Conservation (phyloP, 306 rosid genomes). For the Cicer cuneatum region DNA sequence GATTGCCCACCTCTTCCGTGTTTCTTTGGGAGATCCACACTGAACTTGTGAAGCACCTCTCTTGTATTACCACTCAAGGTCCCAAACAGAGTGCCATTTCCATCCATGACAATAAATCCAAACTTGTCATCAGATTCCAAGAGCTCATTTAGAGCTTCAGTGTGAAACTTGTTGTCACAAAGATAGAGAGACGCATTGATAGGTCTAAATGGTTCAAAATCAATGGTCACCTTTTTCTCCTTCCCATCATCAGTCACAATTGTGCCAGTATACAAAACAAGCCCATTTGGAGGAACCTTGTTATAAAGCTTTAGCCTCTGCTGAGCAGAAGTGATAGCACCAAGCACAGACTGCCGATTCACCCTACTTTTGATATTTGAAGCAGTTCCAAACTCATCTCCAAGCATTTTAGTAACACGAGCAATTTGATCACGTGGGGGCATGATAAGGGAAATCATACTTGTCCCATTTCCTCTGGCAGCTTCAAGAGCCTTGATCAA, state of each 20-base stretch:
- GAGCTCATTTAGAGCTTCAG: conserved; percentile 83
- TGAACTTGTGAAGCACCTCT: conserved; percentile 87
- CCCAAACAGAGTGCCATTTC: conserved; percentile 88
- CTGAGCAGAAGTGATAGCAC: conserved; percentile 90
- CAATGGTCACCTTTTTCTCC: conserved; percentile 88
- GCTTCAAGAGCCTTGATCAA: conserved; percentile 90
- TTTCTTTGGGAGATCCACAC: conserved; percentile 91
- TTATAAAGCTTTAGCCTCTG: conserved; percentile 86
- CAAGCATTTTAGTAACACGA: conserved; percentile 93
- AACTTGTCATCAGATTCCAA: conserved; percentile 89
- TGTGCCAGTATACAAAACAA: conserved; percentile 84
- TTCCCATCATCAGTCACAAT: conserved; percentile 89
- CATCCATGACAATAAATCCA: conserved; percentile 92
- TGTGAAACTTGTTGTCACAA: conserved; percentile 90
- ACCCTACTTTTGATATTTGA: conserved; percentile 92
- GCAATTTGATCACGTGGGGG: conserved; percentile 91
- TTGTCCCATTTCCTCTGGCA: conserved; percentile 91
- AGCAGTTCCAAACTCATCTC: conserved; percentile 93
- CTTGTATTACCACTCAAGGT: conserved; percentile 89
- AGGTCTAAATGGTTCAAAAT: conserved; percentile 91
- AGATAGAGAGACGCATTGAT: conserved; percentile 87
- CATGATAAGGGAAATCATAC: conserved; percentile 95
- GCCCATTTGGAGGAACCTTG: conserved; percentile 89
- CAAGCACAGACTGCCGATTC: conserved; percentile 87
- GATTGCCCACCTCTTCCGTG: conserved; percentile 97